Evolutionary conservation across 2,329 filamentous ascomycete species (phyloP), one percentile per base, ranked within the genome.

Genomic region (Epichloe scottii): DNA sequence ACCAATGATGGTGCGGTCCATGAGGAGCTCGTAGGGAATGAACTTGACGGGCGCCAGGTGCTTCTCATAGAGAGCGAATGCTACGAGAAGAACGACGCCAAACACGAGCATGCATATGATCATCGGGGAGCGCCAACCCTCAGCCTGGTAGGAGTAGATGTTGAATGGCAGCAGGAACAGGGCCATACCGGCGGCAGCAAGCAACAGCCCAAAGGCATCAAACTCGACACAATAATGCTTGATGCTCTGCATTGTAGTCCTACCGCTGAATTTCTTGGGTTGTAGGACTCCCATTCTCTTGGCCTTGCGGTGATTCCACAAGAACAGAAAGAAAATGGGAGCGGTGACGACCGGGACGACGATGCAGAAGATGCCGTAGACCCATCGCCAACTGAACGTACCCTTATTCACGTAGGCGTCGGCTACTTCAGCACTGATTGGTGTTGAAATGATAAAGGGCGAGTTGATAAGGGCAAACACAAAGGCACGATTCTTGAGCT

Each of bases 121-220:
- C 55, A 75, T 73, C 41, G 62, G 66, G 0, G 73, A 71, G 21
- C 63, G 63, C 78, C 78, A 82, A 10, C 71, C 73, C 42, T 74
- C 62, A 14, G 71, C 71, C 0, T 74, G 71, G 2, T 62, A 59
- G 7, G 58, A 55, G 17, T 75, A 72, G 14, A 87, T 69, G 4
- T 73, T 82, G 60, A 87, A 79, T 0, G 84, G 82, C 0, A 87
- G 72, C 14, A 87, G 65, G 59, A 87, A 81, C 15, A 83, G 61
- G 2, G 74, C 71, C 19, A 83, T 71, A 5, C 80, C 82, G 4
- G 65, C 68, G 4, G 74, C 41, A 26, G 41, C 11, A 5, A 30
- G 17, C 14, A 11, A 7, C 5, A 30, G 21, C 17, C 6, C 15
- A n/a, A 1, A 38, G 15, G 3, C 14, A n/a, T 84, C 82, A 57